These are phyloP conservation scores for Centaurea solstitialis DNA, from an alignment of 129 eudicot species.

Conservation along the genomic window DNA sequence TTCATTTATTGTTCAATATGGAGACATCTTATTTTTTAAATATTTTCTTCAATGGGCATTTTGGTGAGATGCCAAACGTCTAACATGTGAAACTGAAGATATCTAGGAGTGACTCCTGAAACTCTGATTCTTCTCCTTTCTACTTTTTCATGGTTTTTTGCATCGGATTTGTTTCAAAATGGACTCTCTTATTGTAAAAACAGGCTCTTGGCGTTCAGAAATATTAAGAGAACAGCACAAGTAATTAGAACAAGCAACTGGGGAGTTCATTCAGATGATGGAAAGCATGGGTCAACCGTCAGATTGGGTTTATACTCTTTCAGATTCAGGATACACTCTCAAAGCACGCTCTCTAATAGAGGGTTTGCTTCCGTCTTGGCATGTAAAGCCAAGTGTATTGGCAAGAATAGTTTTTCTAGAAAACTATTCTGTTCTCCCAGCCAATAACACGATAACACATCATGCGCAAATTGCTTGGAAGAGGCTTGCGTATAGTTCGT, in stretches of 20 bases:
- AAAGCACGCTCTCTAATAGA: constrained; percentile 27
- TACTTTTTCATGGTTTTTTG: not conserved
- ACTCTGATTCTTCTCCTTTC: not conserved
- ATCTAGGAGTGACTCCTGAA: not conserved
- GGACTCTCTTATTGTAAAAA: constrained; percentile 12
- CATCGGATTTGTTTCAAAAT: not conserved
- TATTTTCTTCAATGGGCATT: not conserved
- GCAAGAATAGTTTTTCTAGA: constrained; percentile 33
- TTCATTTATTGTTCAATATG: not conserved
- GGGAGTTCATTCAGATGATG: constrained; percentile 37
- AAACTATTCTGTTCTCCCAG: constrained; percentile 35
- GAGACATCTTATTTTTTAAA: not conserved
- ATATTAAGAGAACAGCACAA: constrained; percentile 42
- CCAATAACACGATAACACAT: constrained; percentile 49
- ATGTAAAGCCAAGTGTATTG: constrained; percentile 29
- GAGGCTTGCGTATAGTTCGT: constrained; percentile 39
- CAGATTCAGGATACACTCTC: constrained; percentile 41
- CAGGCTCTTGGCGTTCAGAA: constrained; percentile 55
- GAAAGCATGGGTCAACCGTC: constrained; percentile 33
- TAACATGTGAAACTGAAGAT: not conserved
- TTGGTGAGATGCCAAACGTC: not conserved
- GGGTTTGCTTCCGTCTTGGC: constrained; percentile 26
- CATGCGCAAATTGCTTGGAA: constrained; percentile 79
- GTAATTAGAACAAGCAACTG: constrained; percentile 31
- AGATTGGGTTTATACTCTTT: constrained; percentile 39